Base-by-base conservation (phyloP, 192 early-diverging fungal genomes). In the Coemansia sp. region DNA sequence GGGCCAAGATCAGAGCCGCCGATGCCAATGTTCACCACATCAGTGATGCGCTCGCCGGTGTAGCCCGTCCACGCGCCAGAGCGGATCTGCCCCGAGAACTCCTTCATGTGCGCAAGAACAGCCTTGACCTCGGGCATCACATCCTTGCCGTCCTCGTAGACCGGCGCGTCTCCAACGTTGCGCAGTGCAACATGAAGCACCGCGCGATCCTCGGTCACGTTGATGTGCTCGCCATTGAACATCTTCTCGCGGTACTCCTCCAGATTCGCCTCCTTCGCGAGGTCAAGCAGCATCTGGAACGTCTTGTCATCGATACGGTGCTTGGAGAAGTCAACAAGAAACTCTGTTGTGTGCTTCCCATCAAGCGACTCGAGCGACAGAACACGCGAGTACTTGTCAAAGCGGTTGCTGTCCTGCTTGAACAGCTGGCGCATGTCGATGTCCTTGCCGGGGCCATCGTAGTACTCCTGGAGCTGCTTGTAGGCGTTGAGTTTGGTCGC, bases 1-100 rank as follows among this genome's bases (percentile, higher is more conserved):
- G 96, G 96, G 35, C 96, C 96, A 39, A 98, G 86, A 79, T 98
- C 96, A 4, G 95, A 97, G 73, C 97, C 97, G 77, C 96, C 97
- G 72, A 98, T 98, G 66, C 97, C 97, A 85, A 98, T 96, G 87
- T 98, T 98, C 78, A 98, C 93, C 52, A 98, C 76, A 74, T 98
- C 95, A 41, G 92, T 94, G 75, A 98, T 98, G 46, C 84, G 69
- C 79, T 97, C 85, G 63, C 97, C 97, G 36, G 95, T 95, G 76
- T 97, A 99, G 33, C 97, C 97, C 76, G 88, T 95, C 97, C 97
- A 99, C 41, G 82, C 74, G 20, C 97, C 97, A 24, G 90, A 91
- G 53, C 96, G 92, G 66, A 99, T 89, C 8, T 77, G 79, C 56
- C 95, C 89, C 2, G 95, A 90, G 41, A 92, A 91, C 68, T 87